These are phyloP conservation scores for Cordia subcordata DNA, from an alignment of 257 asterid species.

Conservation along the genomic window DNA sequence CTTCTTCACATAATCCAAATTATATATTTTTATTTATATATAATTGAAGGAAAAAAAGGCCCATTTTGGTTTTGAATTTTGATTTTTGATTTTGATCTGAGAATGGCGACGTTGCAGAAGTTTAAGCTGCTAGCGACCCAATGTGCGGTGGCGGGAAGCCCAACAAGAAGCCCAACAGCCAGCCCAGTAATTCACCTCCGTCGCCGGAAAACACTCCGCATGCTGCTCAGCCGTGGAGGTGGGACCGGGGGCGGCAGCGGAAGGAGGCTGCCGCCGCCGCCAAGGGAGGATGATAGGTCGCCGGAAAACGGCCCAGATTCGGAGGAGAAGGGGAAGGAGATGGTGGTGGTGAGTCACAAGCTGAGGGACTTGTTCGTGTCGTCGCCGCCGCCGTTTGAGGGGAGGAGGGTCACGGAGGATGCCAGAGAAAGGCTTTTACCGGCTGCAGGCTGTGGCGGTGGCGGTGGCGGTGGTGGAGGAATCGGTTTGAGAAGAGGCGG, in stretches of 20 bases:
- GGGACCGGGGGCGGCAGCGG: slow-evolving; percentile 25
- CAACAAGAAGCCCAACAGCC: slow-evolving; percentile 73
- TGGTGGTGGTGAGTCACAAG: slow-evolving; percentile 23
- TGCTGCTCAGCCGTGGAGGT: slow-evolving; percentile 64
- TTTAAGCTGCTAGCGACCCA: slow-evolving; percentile 80
- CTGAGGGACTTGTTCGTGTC: slow-evolving; percentile 32
- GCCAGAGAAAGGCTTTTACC: slow-evolving; percentile 37
- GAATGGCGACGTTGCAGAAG: slow-evolving; percentile 81
- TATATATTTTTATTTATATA: too few relatives aligned
- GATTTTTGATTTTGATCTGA: too few relatives aligned
- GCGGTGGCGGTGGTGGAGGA: slow-evolving; percentile 12
- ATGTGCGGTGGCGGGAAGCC: slow-evolving; percentile 81
- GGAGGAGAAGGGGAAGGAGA: slow-evolving; percentile 22
- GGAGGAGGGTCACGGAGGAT: slow-evolving; percentile 31
- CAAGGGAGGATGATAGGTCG: slow-evolving; percentile 22
- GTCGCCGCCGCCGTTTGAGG: slow-evolving; percentile 67
- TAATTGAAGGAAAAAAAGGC: background rate
- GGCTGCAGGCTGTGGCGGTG: slow-evolving; percentile 11
- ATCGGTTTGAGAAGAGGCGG: slow-evolving; percentile 25
- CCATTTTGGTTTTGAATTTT: background rate
- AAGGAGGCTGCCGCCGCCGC: slow-evolving; percentile 28
- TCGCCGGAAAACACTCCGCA: slow-evolving; percentile 79
- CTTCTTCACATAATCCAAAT: background rate
- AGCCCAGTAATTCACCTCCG: slow-evolving; percentile 94
- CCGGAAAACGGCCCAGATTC: slow-evolving; percentile 20